Evolutionary conservation across 257 asterid genomes (phyloP), one percentile per base, ranked within the genome.

Genomic region (Galeopsis tetrahit): DNA sequence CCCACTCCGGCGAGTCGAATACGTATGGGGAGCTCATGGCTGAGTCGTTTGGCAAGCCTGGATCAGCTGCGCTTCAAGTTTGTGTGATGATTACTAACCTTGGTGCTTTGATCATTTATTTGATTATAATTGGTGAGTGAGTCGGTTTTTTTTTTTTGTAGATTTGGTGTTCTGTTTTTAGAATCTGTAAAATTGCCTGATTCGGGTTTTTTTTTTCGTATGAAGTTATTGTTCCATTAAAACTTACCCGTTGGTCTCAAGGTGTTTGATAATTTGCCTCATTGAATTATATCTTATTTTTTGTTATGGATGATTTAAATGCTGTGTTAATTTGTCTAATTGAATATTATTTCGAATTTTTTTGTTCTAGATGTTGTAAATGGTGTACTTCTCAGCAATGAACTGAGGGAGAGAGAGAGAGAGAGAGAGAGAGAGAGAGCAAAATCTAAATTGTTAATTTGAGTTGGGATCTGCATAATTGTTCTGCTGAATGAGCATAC

Each of bases 21-120:
- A 82, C 99, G 1, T 95, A 95, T 70, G 98, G 96, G 40, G 93
- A 88, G 56, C 69, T 95, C 38, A 92, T 95, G 99, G 98, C 92
- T 0, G 97, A 90, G 79, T 88, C 99, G 4, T 95, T 95, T 64
- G 99, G 99, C 56, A 92, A 78, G 76, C 73, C 64, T 66, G 99
- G 99, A 43, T 80, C 99, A 2, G 82, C 90, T 59, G 90, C 85
- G 28, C 98, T 95, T 75, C 99, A 90, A 81, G 72, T 90, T 68
- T 95, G 97, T 78, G 96, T 95, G 44, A 67, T 92, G 83, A 73
- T 92, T 35, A 92, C 99, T 14, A 92, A 95, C 63, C 90, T 92
- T 17, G 99, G 99, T 8, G 99, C 99, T 66, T 71, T 95, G 83
- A 92, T 95, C 40, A 90, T 95, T 65, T 95, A 95, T 77, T 71